Conservation (phyloP, 2,329 filamentous ascomycete genomes). For the Taxawa tesnikishii region DNA sequence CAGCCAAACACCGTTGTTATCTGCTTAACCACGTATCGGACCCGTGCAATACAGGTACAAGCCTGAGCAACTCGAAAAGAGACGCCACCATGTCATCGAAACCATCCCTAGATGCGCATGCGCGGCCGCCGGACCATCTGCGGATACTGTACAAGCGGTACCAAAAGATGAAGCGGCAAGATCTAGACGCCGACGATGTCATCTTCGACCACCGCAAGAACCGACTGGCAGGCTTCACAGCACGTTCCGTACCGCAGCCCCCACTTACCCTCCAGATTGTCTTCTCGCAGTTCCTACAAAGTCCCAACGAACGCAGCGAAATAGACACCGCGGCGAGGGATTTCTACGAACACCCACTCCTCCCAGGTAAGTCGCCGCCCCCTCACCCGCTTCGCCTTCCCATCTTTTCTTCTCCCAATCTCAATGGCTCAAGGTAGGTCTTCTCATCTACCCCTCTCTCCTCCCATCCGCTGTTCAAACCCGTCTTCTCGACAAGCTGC, state of each 20-base stretch:
- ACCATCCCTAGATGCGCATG: slow-evolving; percentile 59
- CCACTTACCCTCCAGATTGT: slow-evolving; percentile 27
- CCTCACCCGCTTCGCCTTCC: neutral
- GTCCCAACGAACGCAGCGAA: too few species aligned
- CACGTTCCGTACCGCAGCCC: too few species aligned
- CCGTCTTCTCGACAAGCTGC: slow-evolving; percentile 56
- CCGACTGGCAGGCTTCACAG: slow-evolving; percentile 10
- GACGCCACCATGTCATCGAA: too few species aligned
- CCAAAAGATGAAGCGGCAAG: slow-evolving; percentile 35
- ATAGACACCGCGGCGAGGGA: too few species aligned
- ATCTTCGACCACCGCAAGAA: slow-evolving; percentile 28
- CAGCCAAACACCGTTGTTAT: too few species aligned
- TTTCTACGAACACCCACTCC: slow-evolving; percentile 48
- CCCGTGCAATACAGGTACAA: too few species aligned
- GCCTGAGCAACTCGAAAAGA: too few species aligned
- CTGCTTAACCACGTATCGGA: too few species aligned
- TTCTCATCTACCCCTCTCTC: slow-evolving; percentile 65
- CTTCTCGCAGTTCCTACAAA: slow-evolving; percentile 15
- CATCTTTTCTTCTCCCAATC: slow-evolving; percentile 2
- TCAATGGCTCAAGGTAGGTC: slow-evolving; percentile 43
- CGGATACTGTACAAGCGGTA: slow-evolving; percentile 64
- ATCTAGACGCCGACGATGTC: slow-evolving; percentile 39
- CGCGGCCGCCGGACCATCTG: slow-evolving; percentile 61
- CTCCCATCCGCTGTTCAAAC: slow-evolving; percentile 59
- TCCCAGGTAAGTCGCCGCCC: slow-evolving; percentile 69